phyloP scores from a whole-genome alignment of 495 filamentous ascomycete genomes.

The Glonium stellatum region DNA sequence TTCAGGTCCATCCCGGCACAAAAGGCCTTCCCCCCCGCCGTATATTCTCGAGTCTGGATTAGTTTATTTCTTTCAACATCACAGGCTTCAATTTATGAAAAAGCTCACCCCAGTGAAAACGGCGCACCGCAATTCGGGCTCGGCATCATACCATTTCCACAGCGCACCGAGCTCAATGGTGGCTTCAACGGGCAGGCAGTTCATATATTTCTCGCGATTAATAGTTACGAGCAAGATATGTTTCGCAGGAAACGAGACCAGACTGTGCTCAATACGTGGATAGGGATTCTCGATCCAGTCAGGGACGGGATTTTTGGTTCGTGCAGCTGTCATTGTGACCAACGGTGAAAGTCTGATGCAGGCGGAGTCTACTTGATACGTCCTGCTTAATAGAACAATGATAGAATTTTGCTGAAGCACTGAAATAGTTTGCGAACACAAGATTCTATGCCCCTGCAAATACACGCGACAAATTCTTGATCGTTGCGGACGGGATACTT shows the following conservation, averaged over 20 bases:
- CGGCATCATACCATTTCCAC: constrained; percentile 32
- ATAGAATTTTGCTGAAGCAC: too few species aligned
- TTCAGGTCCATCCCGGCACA: constrained; percentile 32
- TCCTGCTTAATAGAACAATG: too few species aligned
- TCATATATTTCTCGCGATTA: constrained; percentile 27
- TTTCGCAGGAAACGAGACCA: constrained; percentile 28
- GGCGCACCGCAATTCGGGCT: constrained; percentile 27
- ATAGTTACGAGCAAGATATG: constrained; percentile 32
- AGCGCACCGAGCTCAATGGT: constrained; percentile 27
- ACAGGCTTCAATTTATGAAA: not conserved
- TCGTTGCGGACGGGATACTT: too few species aligned
- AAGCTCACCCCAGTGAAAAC: constrained; percentile 25
- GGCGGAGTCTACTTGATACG: too few species aligned
- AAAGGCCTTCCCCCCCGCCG: constrained; percentile 25
- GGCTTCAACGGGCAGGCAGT: constrained; percentile 29
- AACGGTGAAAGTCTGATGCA: not conserved
- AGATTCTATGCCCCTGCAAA: too few species aligned
- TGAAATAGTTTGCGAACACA: too few species aligned
- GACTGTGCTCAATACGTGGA: constrained; percentile 21
- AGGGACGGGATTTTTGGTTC: constrained; percentile 23
- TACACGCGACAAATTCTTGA: too few species aligned
- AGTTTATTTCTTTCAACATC: not conserved
- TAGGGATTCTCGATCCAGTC: constrained; percentile 26
- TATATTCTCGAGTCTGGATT: not conserved
- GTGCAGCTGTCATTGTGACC: constrained; percentile 17